phyloP scores from a whole-genome alignment of 768 basidiomycete genomes.

The Glaciozyma martinii region DNA sequence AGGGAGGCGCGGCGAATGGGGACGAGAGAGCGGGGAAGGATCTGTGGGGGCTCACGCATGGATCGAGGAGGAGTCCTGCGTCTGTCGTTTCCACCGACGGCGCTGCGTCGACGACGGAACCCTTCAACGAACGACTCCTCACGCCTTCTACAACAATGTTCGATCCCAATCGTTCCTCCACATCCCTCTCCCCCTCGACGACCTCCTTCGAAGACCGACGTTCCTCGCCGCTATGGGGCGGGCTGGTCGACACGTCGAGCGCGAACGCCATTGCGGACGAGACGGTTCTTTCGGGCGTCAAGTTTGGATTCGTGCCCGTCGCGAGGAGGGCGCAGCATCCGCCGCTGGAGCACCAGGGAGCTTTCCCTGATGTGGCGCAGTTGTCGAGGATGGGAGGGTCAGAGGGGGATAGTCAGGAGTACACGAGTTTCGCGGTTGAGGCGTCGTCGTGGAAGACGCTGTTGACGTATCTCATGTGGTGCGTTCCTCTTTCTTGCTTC shows the following conservation, averaged over 20 bases:
- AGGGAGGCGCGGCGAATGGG: background rate
- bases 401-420: slow-evolving; percentile 6
- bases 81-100: no score
- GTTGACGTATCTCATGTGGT: slow-evolving; percentile 25
- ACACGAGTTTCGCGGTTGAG: slow-evolving; percentile 22
- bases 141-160: background rate
- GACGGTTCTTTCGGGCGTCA: slow-evolving; percentile 4
- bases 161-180: background rate
- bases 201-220: background rate
- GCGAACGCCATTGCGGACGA: slow-evolving; percentile 6
- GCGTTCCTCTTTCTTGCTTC: background rate
- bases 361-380: slow-evolving; percentile 20
- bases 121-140: background rate
- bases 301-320: slow-evolving; percentile 21
- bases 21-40: background rate
- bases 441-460: slow-evolving; percentile 18
- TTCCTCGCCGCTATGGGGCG: slow-evolving; percentile 17
- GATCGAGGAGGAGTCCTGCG: background rate
- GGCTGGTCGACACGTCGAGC: slow-evolving; percentile 1
- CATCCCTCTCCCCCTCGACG: background rate
- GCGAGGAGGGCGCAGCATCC: slow-evolving; percentile 1
- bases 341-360: slow-evolving; percentile 15
- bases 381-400: background rate
- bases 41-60: background rate
- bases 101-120: background rate